Percentiles rank a stretch among this genome's conserved stretches.
Evolutionary conservation across 2,329 filamentous ascomycete species (phyloP).

Genomic region (Trichoderma gracile): DNA sequence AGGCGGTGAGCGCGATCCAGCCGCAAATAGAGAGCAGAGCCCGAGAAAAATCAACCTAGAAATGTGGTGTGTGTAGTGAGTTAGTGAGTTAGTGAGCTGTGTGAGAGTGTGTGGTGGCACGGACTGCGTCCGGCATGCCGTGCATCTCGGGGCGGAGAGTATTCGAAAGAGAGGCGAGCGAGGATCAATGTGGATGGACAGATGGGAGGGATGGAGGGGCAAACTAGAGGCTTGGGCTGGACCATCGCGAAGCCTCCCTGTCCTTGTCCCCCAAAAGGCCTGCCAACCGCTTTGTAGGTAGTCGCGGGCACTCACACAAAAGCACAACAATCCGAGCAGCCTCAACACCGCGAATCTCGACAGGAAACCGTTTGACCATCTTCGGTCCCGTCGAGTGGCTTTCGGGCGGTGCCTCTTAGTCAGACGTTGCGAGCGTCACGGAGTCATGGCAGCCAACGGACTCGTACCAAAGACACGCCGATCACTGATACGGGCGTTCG

Average conservation of each 20-base stretch:
- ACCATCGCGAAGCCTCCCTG: background rate
- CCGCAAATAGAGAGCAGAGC: constrained; percentile 19
- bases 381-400: constrained; percentile 4
- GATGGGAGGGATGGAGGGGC: constrained; percentile 12
- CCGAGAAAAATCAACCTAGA: background rate
- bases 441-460: constrained; percentile 2
- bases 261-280: too few species aligned
- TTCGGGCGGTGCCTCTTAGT: constrained; percentile 16
- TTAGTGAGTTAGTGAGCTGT: too few species aligned
- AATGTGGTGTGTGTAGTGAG: too few species aligned
- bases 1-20: constrained; percentile 27
- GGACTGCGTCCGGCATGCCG: constrained; percentile 24
- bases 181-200: background rate
- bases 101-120: constrained; percentile 23
- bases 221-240: background rate
- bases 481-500: constrained; percentile 21
- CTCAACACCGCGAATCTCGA: background rate
- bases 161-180: too few species aligned
- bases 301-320: too few species aligned
- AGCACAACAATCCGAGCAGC: background rate
- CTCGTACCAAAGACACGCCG: background rate
- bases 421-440: constrained; percentile 4
- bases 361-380: background rate
- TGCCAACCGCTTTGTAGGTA: too few species aligned
- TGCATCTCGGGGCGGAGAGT: constrained; percentile 21